Percentiles rank a stretch among this genome's conserved stretches.
Conservation (phyloP, 345 rosid genomes). For the Dimocarpus longan region DNA sequence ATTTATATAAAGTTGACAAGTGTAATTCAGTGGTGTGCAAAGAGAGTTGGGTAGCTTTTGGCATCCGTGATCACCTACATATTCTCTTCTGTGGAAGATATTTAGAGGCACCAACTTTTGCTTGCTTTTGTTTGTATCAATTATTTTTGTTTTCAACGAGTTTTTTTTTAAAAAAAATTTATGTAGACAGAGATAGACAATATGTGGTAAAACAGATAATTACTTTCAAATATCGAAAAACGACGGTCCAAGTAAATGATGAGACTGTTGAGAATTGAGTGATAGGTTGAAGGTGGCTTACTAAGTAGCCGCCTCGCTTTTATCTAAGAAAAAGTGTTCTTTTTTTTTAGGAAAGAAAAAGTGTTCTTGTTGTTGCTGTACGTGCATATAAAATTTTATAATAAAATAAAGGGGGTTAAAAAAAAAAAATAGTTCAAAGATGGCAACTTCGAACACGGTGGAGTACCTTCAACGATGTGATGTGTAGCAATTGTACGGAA, state of each 20-base stretch:
- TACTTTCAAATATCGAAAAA: too few relatives aligned
- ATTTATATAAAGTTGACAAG: neutral
- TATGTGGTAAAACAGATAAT: neutral
- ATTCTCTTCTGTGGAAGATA: neutral
- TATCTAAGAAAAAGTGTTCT: too few relatives aligned
- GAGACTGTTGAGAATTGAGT: too few relatives aligned
- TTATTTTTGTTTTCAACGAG: neutral
- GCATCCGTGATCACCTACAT: neutral
- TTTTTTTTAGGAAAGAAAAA: too few relatives aligned
- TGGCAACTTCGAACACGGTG: neutral
- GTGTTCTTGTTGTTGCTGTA: too few relatives aligned
- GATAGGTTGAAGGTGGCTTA: too few relatives aligned
- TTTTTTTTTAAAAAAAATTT: too few relatives aligned
- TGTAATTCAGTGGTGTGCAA: neutral
- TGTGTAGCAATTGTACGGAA: too few relatives aligned
- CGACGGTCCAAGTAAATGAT: too few relatives aligned
- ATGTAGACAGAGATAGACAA: neutral
- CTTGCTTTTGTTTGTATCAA: neutral
- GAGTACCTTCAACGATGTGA: neutral
- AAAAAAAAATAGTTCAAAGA: neutral
- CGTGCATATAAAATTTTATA: neutral
- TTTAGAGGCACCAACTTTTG: neutral
- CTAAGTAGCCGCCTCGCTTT: too few relatives aligned
- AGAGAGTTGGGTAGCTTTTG: neutral
- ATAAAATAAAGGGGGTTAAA: too few relatives aligned